Conservation (phyloP, 495 filamentous ascomycete genomes). For the Usnea hakonensis region DNA sequence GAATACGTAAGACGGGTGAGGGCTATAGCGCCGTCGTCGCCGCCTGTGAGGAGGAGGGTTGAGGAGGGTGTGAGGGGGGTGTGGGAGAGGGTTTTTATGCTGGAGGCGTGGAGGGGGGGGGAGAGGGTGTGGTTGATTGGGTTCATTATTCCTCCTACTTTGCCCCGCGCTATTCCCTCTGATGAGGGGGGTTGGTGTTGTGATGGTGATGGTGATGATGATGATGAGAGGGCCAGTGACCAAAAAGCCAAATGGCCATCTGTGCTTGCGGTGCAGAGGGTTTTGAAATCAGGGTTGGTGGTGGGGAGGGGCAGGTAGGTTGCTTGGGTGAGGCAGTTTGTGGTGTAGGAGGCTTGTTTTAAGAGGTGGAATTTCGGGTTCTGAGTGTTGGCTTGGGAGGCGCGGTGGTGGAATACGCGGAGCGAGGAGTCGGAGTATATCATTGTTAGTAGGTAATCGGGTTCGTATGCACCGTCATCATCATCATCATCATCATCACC, state of each 20-base stretch:
- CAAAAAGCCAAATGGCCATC: conserved; percentile 55
- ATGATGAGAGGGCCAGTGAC: conserved; percentile 28
- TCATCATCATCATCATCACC: conserved; percentile 13
- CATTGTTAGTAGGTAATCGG: conserved; percentile 50
- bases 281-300: conserved; percentile 9
- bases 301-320: conserved; percentile 39
- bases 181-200: background rate
- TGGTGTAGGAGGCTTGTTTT: conserved; percentile 56
- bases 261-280: conserved; percentile 48
- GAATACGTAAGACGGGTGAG: conserved; percentile 35
- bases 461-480: background rate
- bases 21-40: conserved; percentile 74
- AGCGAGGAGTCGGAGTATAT: conserved; percentile 74
- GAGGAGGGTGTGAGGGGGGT: conserved; percentile 27
- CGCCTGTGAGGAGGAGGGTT: conserved; percentile 60
- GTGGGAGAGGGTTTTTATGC: conserved; percentile 53
- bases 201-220: too few relatives aligned
- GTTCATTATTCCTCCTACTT: too few relatives aligned
- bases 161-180: too few relatives aligned
- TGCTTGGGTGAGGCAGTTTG: conserved; percentile 70
- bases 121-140: too few relatives aligned
- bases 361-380: conserved; percentile 49
- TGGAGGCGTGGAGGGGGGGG: too few relatives aligned
- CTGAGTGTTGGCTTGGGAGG: conserved; percentile 20
- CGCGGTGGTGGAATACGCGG: conserved; percentile 54